Evolutionary conservation across 495 filamentous ascomycete genomes (phyloP).

Genomic region (Geopyxis carbonaria): DNA sequence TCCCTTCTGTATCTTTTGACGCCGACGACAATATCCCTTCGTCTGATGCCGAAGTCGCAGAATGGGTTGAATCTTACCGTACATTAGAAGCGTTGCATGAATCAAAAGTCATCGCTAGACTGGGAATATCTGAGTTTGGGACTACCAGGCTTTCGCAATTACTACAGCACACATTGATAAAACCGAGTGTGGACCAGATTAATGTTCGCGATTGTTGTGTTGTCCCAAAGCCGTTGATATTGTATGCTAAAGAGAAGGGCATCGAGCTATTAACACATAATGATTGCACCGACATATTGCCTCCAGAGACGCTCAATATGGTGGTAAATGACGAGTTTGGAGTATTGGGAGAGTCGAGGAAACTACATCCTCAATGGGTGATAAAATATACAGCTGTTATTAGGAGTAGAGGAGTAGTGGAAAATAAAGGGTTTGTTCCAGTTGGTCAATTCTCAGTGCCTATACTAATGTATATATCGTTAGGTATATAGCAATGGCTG

Average conservation of each 20-base stretch:
- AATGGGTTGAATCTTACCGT: conserved; percentile 52
- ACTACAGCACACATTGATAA: conserved; percentile 43
- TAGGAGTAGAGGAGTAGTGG: conserved; percentile 84
- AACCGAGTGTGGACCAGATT: conserved; percentile 84
- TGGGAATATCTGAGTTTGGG: conserved; percentile 85
- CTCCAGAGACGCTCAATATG: conserved; percentile 64
- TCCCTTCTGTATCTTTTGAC: conserved; percentile 85
- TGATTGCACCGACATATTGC: conserved; percentile 81
- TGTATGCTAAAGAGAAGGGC: conserved; percentile 64
- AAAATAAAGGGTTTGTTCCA: conserved; percentile 76
- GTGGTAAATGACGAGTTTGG: conserved; percentile 45
- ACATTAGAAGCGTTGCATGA: conserved; percentile 59
- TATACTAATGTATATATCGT: conserved; percentile 6
- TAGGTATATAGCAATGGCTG: conserved; percentile 23
- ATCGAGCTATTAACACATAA: conserved; percentile 89
- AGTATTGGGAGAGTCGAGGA: conserved; percentile 31
- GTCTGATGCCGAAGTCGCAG: conserved; percentile 35
- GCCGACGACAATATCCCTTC: conserved; percentile 51
- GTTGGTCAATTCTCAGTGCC: neutral
- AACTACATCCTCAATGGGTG: conserved; percentile 80
- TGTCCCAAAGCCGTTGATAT: conserved; percentile 72
- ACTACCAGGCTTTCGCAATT: conserved; percentile 57
- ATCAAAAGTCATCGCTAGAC: conserved; percentile 48
- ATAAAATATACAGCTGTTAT: conserved; percentile 98
- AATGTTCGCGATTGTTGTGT: conserved; percentile 94